These are phyloP conservation scores for Quercus berberidifolia DNA, from an alignment of 306 rosid genomes.

Conservation along the genomic window DNA sequence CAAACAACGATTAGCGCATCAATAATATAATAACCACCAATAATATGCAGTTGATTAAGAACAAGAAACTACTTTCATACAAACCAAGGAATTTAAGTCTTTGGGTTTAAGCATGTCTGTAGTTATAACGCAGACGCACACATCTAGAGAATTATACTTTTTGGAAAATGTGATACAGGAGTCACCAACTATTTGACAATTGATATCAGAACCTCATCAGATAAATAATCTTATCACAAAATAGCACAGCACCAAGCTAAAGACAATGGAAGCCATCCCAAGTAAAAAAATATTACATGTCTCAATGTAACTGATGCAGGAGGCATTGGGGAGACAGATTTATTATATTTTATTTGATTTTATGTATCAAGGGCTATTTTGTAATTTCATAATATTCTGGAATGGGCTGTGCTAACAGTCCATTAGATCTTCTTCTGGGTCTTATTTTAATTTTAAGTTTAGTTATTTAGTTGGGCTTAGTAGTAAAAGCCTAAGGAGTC, in stretches of 20 bases:
- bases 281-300: background rate
- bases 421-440: no score
- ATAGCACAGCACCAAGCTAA: background rate
- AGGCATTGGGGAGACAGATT: no score
- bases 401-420: no score
- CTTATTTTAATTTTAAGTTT: no score
- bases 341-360: no score
- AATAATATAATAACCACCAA: constrained; percentile 21
- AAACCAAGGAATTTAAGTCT: constrained; percentile 9
- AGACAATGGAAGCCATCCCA: background rate
- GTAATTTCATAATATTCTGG: no score
- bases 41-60: background rate
- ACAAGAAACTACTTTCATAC: background rate
- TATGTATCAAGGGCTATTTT: no score
- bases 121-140: background rate
- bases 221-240: background rate
- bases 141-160: constrained; percentile 2
- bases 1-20: constrained; percentile 39
- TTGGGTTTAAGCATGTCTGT: background rate
- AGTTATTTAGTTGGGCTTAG: no score
- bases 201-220: background rate
- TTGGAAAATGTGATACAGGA: background rate
- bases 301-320: background rate
- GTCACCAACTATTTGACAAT: constrained; percentile 3
- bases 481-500: no score